Evolutionary conservation across 148 eudicot species (phyloP).

Genomic region (Diospyros lotus): DNA sequence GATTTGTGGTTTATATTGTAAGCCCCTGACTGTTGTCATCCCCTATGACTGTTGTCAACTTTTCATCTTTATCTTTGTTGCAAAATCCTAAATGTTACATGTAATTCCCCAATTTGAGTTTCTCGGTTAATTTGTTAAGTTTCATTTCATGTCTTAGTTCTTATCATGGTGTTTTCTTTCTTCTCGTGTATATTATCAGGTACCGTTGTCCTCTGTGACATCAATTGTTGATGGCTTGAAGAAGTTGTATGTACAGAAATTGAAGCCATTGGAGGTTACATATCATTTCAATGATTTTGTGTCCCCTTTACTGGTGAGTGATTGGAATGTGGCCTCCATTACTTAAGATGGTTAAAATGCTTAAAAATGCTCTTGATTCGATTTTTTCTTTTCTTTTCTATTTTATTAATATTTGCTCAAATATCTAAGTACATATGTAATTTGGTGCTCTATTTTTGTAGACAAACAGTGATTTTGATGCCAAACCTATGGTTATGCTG

Average conservation of each 20-base stretch:
- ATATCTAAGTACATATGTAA: not conserved
- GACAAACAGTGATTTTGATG: conserved; percentile 94
- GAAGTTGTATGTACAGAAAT: conserved; percentile 78
- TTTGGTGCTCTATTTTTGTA: conserved; percentile 14
- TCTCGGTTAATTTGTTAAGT: not conserved
- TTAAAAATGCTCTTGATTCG: not conserved
- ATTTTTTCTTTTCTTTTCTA: not conserved
- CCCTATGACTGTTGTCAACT: not conserved
- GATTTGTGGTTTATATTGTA: too few relatives aligned
- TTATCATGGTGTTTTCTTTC: not conserved
- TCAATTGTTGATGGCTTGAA: conserved; percentile 91
- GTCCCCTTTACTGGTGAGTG: conserved; percentile 82
- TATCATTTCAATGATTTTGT: conserved; percentile 88
- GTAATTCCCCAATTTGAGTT: not conserved
- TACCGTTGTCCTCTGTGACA: conserved; percentile 67
- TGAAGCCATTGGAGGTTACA: conserved; percentile 84
- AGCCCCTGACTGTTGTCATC: too few relatives aligned
- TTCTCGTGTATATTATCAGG: conserved; percentile 23
- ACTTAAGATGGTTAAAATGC: not conserved
- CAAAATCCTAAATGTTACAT: not conserved
- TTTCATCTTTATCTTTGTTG: not conserved
- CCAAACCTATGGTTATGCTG: conserved; percentile 99
- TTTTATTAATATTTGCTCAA: not conserved
- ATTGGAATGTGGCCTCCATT: conserved; percentile 3
- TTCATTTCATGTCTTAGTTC: not conserved